These are phyloP conservation scores for Rhynchosporium secalis DNA, from an alignment of 2,329 filamentous ascomycete genomes.

Conservation along the genomic window DNA sequence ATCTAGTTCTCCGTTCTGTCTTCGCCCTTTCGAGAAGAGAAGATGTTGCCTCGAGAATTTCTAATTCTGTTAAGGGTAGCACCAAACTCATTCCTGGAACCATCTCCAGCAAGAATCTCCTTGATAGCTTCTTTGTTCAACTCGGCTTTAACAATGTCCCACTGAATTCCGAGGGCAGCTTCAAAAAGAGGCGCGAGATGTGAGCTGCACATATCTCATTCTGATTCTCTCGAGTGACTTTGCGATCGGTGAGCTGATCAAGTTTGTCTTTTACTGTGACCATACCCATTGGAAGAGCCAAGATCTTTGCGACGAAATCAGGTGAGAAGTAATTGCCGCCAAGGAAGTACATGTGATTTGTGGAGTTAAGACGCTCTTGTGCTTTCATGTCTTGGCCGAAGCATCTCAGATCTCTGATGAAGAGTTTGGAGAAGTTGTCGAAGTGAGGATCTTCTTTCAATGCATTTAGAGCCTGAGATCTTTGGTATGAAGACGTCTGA, in stretches of 20 bases:
- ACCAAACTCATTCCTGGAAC: too few species aligned
- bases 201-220: background rate
- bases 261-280: background rate
- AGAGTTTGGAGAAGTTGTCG: background rate
- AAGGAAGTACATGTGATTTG: background rate
- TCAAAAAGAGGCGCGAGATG: background rate
- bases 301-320: background rate
- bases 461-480: background rate
- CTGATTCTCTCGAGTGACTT: background rate
- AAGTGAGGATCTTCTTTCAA: background rate
- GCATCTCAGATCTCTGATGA: conserved; percentile 1
- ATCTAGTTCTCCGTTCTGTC: too few species aligned
- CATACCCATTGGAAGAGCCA: background rate
- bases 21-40: too few species aligned
- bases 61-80: too few species aligned
- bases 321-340: background rate
- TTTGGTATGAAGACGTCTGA: background rate
- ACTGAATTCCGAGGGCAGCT: background rate
- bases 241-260: background rate
- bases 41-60: too few species aligned
- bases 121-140: background rate
- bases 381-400: background rate
- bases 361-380: background rate
- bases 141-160: background rate
- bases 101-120: background rate